These are phyloP conservation scores for Hibiscus syriacus DNA, from an alignment of 345 rosid species.

Conservation along the genomic window DNA sequence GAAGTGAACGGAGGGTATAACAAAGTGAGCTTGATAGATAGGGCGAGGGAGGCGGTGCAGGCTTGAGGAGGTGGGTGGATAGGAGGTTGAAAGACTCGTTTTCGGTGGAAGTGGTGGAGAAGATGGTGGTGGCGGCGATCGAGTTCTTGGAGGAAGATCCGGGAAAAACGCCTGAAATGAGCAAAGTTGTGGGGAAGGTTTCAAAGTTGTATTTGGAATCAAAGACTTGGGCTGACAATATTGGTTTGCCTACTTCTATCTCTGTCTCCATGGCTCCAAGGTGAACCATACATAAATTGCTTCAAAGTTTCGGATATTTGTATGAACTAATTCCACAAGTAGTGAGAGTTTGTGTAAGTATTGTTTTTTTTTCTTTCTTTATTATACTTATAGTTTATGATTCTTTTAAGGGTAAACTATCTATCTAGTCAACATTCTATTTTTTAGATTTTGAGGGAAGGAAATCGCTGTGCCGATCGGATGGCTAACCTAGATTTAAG, in stretches of 20 bases:
- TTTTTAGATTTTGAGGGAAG: too few species aligned
- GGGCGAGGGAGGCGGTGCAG: slow-evolving; percentile 29
- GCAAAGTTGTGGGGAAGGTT: slow-evolving; percentile 30
- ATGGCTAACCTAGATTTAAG: too few species aligned
- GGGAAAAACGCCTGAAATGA: slow-evolving; percentile 43
- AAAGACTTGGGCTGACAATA: slow-evolving; percentile 34
- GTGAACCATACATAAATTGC: slow-evolving; percentile 13
- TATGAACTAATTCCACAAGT: too few species aligned
- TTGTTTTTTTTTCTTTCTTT: too few species aligned
- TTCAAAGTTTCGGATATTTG: background rate
- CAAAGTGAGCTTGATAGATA: slow-evolving; percentile 34
- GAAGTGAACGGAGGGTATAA: slow-evolving; percentile 23
- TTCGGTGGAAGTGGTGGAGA: slow-evolving; percentile 56
- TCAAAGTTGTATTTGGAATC: slow-evolving; percentile 42
- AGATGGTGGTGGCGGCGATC: slow-evolving; percentile 37
- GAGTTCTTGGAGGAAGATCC: slow-evolving; percentile 50
- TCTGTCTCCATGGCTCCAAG: slow-evolving; percentile 51
- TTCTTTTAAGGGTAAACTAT: too few species aligned
- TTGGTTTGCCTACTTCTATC: slow-evolving; percentile 31
- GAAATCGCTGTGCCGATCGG: too few species aligned
- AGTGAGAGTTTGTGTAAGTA: too few species aligned
- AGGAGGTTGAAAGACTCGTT: slow-evolving; percentile 51
- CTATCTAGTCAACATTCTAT: too few species aligned
- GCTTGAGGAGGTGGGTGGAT: slow-evolving; percentile 52
- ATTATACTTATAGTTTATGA: too few species aligned